Evolutionary conservation across 495 filamentous ascomycete genomes (phyloP).

Genomic region (Trichoderma gamsii): DNA sequence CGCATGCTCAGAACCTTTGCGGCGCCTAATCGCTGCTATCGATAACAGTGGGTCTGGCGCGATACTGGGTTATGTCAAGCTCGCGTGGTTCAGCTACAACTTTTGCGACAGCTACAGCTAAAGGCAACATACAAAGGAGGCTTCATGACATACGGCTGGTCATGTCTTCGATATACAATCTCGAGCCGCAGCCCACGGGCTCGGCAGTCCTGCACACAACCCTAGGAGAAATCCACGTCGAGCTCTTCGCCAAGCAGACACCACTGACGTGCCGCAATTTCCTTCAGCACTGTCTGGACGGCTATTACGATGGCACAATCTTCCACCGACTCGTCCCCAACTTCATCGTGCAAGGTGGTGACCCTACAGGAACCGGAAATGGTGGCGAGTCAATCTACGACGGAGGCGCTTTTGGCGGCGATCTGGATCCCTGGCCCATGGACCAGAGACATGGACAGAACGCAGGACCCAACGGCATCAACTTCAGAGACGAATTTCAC

Average conservation of each 20-base stretch:
- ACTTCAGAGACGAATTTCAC: slow-evolving; percentile 87
- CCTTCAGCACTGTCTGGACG: slow-evolving; percentile 87
- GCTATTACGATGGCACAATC: slow-evolving; percentile 85
- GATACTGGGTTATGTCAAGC: neutral
- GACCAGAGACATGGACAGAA: slow-evolving; percentile 53
- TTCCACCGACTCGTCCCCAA: slow-evolving; percentile 90
- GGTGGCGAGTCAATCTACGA: slow-evolving; percentile 90
- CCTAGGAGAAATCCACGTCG: slow-evolving; percentile 77
- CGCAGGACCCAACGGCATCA: slow-evolving; percentile 47
- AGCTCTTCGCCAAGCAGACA: slow-evolving; percentile 89
- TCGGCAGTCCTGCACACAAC: slow-evolving; percentile 87
- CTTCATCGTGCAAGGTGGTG: slow-evolving; percentile 91
- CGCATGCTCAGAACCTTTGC: neutral
- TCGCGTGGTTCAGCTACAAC: neutral
- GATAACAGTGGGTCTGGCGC: slow-evolving; percentile 10
- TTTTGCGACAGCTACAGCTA: neutral
- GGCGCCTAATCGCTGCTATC: neutral
- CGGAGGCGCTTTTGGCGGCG: slow-evolving; percentile 66
- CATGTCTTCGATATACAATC: slow-evolving; percentile 88
- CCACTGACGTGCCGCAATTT: slow-evolving; percentile 92
- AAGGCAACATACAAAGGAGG: neutral
- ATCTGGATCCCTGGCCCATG: slow-evolving; percentile 55
- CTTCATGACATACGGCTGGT: neutral
- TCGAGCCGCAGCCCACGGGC: slow-evolving; percentile 87
- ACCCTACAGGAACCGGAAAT: slow-evolving; percentile 75